phyloP scores from a whole-genome alignment of 2,329 filamentous ascomycete genomes.

The Septoria petroselini region DNA sequence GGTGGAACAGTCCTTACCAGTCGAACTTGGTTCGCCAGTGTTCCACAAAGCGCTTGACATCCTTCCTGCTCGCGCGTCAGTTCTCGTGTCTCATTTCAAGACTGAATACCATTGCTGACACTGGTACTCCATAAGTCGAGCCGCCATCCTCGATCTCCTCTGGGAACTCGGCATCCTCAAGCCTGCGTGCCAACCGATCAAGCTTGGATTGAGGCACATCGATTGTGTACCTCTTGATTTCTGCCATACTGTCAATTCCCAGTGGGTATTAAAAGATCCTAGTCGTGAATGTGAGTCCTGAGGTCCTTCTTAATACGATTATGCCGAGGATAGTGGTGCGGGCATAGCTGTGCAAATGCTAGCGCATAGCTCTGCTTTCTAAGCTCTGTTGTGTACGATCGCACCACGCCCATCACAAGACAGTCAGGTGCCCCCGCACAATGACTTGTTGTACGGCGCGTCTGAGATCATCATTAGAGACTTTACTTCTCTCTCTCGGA shows the following conservation, averaged over 20 bases:
- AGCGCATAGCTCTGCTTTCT: not conserved
- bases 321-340: constrained; percentile 6
- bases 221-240: constrained; percentile 19
- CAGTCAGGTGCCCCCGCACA: too few species aligned
- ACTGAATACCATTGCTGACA: constrained; percentile 32
- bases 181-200: constrained; percentile 14
- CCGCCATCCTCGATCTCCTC: constrained; percentile 37
- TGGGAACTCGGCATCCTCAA: constrained; percentile 20
- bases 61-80: constrained; percentile 33
- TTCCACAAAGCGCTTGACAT: constrained; percentile 57
- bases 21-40: constrained; percentile 58
- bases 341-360: constrained; percentile 1
- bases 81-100: not conserved
- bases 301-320: not conserved
- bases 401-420: not conserved
- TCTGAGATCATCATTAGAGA: too few species aligned
- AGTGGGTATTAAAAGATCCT: too few species aligned
- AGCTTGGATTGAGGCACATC: constrained; percentile 21
- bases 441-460: too few species aligned
- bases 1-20: constrained; percentile 45
- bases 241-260: too few species aligned
- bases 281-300: too few species aligned
- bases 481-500: too few species aligned
- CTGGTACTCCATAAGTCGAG: constrained; percentile 60
- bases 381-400: constrained; percentile 1